Evolutionary conservation across 2,329 filamentous ascomycete genomes (phyloP).

Genomic region (Fusarium aywerte): DNA sequence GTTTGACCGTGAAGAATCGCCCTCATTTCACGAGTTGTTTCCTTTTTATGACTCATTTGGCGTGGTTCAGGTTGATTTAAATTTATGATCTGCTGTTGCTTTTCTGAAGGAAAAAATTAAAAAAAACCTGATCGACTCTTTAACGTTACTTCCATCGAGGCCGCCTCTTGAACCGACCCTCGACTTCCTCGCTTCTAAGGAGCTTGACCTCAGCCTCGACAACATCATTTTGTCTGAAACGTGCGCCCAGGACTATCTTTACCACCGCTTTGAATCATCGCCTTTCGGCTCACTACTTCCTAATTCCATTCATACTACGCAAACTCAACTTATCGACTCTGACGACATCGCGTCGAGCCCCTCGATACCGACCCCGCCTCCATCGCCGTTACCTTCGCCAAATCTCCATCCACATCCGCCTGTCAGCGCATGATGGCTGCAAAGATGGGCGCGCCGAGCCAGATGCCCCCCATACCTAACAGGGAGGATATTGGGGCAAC

Average conservation of each 20-base stretch:
- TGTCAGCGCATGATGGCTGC: slow-evolving; percentile 48
- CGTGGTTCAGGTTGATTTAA: slow-evolving; percentile 28
- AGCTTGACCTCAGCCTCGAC: slow-evolving; percentile 23
- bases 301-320: background rate
- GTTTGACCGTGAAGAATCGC: slow-evolving; percentile 21
- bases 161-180: slow-evolving; percentile 10
- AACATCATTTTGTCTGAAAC: background rate
- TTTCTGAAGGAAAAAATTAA: background rate
- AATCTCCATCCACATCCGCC: slow-evolving; percentile 30
- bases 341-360: slow-evolving; percentile 42
- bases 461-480: slow-evolving; percentile 69
- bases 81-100: slow-evolving; percentile 16
- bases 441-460: slow-evolving; percentile 51
- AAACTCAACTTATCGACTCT: slow-evolving; percentile 18
- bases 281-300: background rate
- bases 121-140: background rate
- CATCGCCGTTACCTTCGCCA: slow-evolving; percentile 32
- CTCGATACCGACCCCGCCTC: slow-evolving; percentile 45
- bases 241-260: background rate
- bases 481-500: slow-evolving; percentile 69
- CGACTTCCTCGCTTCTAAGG: slow-evolving; percentile 13
- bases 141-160: slow-evolving; percentile 6
- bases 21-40: slow-evolving; percentile 26
- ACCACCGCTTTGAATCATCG: background rate
- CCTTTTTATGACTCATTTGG: slow-evolving; percentile 35